A percentile compares a stretch with the other conserved stretches of the same genome.
Conservation (phyloP, 2,329 filamentous ascomycete genomes). For the Setomelanomma holmii region DNA sequence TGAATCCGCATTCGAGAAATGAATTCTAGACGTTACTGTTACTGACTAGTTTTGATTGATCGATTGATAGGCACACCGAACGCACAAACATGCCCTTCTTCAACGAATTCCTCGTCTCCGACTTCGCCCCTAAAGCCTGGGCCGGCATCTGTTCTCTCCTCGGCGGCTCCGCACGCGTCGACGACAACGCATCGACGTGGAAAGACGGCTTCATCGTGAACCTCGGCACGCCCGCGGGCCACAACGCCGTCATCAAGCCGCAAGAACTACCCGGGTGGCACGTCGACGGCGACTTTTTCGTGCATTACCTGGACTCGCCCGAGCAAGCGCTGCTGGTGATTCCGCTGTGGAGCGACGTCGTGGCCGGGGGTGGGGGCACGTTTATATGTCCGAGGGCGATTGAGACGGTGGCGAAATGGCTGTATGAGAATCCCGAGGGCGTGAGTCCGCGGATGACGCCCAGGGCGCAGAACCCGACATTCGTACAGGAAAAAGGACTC, state of each 20-base stretch:
- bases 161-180: constrained; percentile 60
- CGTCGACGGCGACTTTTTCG: constrained; percentile 75
- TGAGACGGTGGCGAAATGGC: constrained; percentile 62
- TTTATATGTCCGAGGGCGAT: constrained; percentile 69
- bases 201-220: constrained; percentile 74
- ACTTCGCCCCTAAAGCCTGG: constrained; percentile 71
- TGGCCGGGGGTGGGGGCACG: constrained; percentile 67
- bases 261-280: constrained; percentile 68
- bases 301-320: constrained; percentile 73
- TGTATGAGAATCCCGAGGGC: constrained; percentile 68
- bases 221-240: constrained; percentile 62
- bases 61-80: constrained; percentile 59
- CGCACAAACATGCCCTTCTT: constrained; percentile 71
- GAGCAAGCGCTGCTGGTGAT: constrained; percentile 74
- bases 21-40: too few species aligned
- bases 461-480: constrained; percentile 56
- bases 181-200: constrained; percentile 60
- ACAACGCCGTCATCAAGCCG: constrained; percentile 59
- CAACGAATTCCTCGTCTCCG: constrained; percentile 59
- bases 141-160: constrained; percentile 70
- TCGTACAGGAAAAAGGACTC: constrained; percentile 52
- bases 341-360: constrained; percentile 71
- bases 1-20: too few species aligned
- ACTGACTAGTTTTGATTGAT: too few species aligned
- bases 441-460: constrained; percentile 71